Base-by-base conservation (phyloP, 805 yeast species). In the Candida nanaspora region DNA sequence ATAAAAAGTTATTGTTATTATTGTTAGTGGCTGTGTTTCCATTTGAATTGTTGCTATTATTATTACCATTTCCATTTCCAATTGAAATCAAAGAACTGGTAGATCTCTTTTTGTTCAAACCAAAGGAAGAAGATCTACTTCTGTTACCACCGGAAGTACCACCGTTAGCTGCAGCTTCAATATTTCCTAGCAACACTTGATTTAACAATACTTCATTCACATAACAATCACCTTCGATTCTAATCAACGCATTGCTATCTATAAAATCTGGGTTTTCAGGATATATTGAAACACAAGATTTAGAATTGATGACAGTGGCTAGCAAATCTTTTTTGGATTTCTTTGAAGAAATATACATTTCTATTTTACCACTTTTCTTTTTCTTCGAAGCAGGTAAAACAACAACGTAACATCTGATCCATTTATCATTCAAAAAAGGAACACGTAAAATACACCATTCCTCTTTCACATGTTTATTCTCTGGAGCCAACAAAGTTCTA, bases 171-270 rank as follows among this genome's bases (percentile, higher is more conserved):
- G 46, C 55, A 32, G 45, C 44, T 26, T 55, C 53, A 14, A 50
- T 56, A 7, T 18, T 34, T 26, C 22, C 43, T 10, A 4, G 42
- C 28, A 31, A 47, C 38, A 60, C 48, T 25, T 52, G 45, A 4
- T 45, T 44, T n/a, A 57, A 41, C 21, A 61, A 38, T 3, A 39
- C 41, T 44, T 65, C 65, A 54, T 72, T 74, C 39, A 78, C 63
- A 45, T 82, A 41, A 69, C 64, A 25, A 88, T 86, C 69, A 37
- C 96, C 97, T 56, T 89, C 96, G 41, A 91, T 63, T 55, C 75
- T 75, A 59, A 80, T 65, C 41, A 79, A 59, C 6, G 82, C 67
- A 43, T 78, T 76, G 43, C 66, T 57, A 46, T 79, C 81, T 46
- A 80, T 76, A 62, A 76, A 70, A 28, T 64, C 72, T 34, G 76